Conservation (phyloP, 1,139 yeast genomes). For the Pichia sp. region DNA sequence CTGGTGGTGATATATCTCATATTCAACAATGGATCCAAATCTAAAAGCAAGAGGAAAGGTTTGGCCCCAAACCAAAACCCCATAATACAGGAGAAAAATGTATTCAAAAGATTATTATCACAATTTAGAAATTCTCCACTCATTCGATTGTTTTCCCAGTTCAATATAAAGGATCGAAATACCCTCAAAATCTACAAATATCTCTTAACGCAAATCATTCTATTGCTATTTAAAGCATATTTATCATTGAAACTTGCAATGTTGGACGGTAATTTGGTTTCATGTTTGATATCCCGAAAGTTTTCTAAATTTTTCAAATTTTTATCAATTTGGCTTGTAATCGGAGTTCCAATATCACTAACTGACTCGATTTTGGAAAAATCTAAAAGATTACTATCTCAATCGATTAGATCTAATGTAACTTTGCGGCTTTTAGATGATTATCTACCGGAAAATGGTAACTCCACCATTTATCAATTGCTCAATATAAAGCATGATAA, state of each 20-base stretch:
- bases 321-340: slow-evolving; percentile 69
- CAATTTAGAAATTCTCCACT: slow-evolving; percentile 14
- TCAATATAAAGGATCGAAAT: slow-evolving; percentile 10
- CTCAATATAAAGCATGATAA: slow-evolving; percentile 14
- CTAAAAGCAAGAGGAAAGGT: background rate
- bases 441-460: slow-evolving; percentile 55
- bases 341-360: slow-evolving; percentile 82
- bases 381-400: slow-evolving; percentile 62
- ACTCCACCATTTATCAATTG: slow-evolving; percentile 27
- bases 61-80: background rate
- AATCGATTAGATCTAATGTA: slow-evolving; percentile 56
- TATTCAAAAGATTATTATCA: background rate
- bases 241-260: slow-evolving; percentile 79
- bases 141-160: slow-evolving; percentile 14
- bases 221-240: slow-evolving; percentile 62
- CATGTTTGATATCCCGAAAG: slow-evolving; percentile 67
- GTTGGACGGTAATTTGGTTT: slow-evolving; percentile 79
- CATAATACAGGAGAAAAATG: background rate
- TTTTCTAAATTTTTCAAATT: slow-evolving; percentile 57
- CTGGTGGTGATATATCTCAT: slow-evolving; percentile 27
- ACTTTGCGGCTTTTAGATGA: slow-evolving; percentile 57
- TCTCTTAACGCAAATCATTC: slow-evolving; percentile 28
- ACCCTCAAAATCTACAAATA: slow-evolving; percentile 34
- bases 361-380: slow-evolving; percentile 69
- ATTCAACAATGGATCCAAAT: slow-evolving; percentile 20